These are phyloP conservation scores for Zygoascus bituminiphila DNA, from an alignment of 805 yeast genomes.

Conservation along the genomic window DNA sequence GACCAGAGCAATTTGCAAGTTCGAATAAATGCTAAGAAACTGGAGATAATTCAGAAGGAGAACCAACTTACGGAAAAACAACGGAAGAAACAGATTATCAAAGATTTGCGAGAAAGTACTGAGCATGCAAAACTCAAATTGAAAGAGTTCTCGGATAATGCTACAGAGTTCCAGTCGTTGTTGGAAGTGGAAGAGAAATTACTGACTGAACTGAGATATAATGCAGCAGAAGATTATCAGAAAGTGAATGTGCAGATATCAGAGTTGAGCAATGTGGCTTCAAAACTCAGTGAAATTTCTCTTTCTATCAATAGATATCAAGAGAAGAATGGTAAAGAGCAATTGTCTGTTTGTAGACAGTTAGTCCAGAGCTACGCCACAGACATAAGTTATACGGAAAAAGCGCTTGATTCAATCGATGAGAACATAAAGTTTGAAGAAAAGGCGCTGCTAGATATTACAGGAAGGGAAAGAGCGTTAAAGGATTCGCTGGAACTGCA, in stretches of 20 bases:
- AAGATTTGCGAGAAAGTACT: slow-evolving; percentile 4
- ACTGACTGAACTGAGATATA: slow-evolving; percentile 6
- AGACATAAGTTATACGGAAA: slow-evolving; percentile 16
- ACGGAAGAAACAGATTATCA: slow-evolving; percentile 18
- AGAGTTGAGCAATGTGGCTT: not conserved
- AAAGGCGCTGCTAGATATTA: slow-evolving; percentile 44
- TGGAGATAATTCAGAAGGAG: slow-evolving; percentile 47
- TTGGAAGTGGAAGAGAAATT: slow-evolving; percentile 8
- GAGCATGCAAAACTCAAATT: slow-evolving; percentile 5
- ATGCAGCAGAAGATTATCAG: slow-evolving; percentile 11
- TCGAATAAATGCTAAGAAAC: slow-evolving; percentile 43
- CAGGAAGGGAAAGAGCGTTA: slow-evolving; percentile 53
- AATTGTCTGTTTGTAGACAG: slow-evolving; percentile 16
- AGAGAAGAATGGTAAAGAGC: slow-evolving; percentile 7
- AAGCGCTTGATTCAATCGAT: slow-evolving; percentile 18
- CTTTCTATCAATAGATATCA: slow-evolving; percentile 10
- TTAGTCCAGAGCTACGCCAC: slow-evolving; percentile 18
- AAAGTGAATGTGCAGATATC: slow-evolving; percentile 2
- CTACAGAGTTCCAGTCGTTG: slow-evolving; percentile 7
- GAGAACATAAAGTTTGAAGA: slow-evolving; percentile 28
- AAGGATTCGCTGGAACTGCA: slow-evolving; percentile 57
- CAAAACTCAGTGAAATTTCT: slow-evolving; percentile 6
- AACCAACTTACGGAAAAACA: slow-evolving; percentile 41
- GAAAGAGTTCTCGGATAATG: slow-evolving; percentile 6
- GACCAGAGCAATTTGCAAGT: slow-evolving; percentile 41